A percentile compares a stretch with the other conserved stretches of the same genome.
Evolutionary conservation across 257 asterid genomes (phyloP).

Genomic region (Penstemon davidsonii): DNA sequence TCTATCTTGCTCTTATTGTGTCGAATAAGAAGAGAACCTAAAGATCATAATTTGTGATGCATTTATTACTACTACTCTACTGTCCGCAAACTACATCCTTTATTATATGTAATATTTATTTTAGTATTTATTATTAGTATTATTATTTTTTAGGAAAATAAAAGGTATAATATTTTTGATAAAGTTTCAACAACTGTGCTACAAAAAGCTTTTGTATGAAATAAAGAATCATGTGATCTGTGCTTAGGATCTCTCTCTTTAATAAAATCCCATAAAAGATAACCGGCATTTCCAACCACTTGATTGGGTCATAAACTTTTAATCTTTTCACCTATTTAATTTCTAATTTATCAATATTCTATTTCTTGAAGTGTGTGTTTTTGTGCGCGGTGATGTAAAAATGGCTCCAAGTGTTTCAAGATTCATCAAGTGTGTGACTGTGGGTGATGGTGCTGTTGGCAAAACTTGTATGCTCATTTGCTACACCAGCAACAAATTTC

Average conservation of each 20-base stretch:
- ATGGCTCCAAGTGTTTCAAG: conserved; percentile 88
- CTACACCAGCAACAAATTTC: conserved; percentile 96
- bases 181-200: not conserved
- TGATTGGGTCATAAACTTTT: conserved; percentile 22
- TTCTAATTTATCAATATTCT: conserved; percentile 16
- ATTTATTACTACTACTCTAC: no score
- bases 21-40: no score
- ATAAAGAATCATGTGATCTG: conserved; percentile 64
- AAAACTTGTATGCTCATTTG: conserved; percentile 99
- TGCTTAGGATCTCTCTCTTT: conserved; percentile 30
- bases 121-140: no score
- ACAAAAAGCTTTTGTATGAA: not conserved
- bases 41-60: no score
- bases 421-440: conserved; percentile 97
- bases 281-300: conserved; percentile 39
- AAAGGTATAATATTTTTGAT: no score
- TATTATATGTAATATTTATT: no score
- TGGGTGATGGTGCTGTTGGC: conserved; percentile 99
- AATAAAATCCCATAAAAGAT: conserved; percentile 27
- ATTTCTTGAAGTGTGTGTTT: conserved; percentile 29
- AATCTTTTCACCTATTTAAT: conserved; percentile 16
- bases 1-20: no score
- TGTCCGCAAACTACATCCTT: no score
- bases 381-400: conserved; percentile 27
- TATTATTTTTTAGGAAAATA: no score